A percentile compares a stretch with the other conserved stretches of the same genome.
Conservation (phyloP, 805 yeast genomes). For the Danielia oregonensis region DNA sequence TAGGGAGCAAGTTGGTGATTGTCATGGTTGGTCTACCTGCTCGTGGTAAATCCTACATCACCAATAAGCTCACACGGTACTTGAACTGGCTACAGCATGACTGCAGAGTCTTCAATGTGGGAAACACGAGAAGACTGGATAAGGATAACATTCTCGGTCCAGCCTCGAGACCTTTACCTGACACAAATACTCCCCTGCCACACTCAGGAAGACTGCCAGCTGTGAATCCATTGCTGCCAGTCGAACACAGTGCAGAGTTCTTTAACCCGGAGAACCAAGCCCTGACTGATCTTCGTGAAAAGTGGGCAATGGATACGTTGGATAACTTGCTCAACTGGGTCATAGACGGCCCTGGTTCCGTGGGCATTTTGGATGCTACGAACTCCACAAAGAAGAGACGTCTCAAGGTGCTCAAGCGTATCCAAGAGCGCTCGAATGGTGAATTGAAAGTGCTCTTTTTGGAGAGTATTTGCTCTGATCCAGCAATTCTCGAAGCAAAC, state of each 20-base stretch:
- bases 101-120: conserved; percentile 89
- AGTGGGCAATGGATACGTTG: conserved; percentile 95
- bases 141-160: conserved; percentile 55
- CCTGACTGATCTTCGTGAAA: conserved; percentile 67
- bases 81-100: conserved; percentile 93
- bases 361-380: conserved; percentile 88
- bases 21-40: conserved; percentile 98
- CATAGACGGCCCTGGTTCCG: conserved; percentile 77
- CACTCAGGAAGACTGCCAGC: conserved; percentile 12
- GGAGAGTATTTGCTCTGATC: conserved; percentile 85
- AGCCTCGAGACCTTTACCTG: conserved; percentile 56
- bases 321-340: conserved; percentile 81
- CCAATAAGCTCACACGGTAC: conserved; percentile 86
- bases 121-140: conserved; percentile 84
- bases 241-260: conserved; percentile 71
- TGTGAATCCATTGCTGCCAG: conserved; percentile 18
- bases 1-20: conserved; percentile 71
- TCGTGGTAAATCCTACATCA: conserved; percentile 88
- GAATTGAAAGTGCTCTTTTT: conserved; percentile 75
- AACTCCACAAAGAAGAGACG: conserved; percentile 70
- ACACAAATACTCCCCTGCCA: conserved; percentile 35
- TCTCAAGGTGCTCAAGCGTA: conserved; percentile 51
- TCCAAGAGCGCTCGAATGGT: conserved; percentile 52
- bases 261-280: conserved; percentile 75
- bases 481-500: conserved; percentile 73